Conservation (phyloP, 768 basidiomycete species). For the Panaeolus papilionaceus region DNA sequence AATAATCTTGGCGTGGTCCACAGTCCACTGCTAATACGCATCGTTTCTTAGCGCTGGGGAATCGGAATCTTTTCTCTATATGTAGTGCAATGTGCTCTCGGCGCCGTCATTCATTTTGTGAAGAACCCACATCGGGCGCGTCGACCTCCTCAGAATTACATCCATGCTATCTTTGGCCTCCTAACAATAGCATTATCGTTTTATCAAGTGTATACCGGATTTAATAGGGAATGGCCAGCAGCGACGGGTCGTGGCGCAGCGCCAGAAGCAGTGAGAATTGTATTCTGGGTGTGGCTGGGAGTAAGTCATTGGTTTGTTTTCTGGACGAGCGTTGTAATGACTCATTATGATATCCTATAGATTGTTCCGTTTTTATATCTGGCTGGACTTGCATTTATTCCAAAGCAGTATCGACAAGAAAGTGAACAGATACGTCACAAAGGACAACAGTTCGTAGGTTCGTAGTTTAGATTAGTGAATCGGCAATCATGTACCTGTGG, state of each 20-base stretch:
- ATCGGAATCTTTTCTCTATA: constrained; percentile 56
- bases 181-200: constrained; percentile 53
- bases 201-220: constrained; percentile 57
- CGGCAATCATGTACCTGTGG: no score
- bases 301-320: constrained; percentile 38
- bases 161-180: constrained; percentile 62
- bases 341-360: constrained; percentile 31
- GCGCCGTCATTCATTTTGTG: constrained; percentile 58
- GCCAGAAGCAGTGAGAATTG: constrained; percentile 40
- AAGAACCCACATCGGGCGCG: constrained; percentile 44
- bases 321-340: not conserved
- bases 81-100: constrained; percentile 52
- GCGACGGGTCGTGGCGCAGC: constrained; percentile 48
- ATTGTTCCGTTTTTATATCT: constrained; percentile 51
- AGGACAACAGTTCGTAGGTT: constrained; percentile 12
- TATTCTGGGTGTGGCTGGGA: constrained; percentile 56
- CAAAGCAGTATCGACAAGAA: constrained; percentile 56
- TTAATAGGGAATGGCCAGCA: constrained; percentile 53
- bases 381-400: constrained; percentile 49
- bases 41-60: constrained; percentile 49
- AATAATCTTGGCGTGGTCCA: not conserved
- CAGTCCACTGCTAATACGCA: not conserved
- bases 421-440: constrained; percentile 25
- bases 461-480: not conserved
- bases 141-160: constrained; percentile 61